Percentiles rank a stretch among this genome's conserved stretches.
Conservation (phyloP, 805 yeast species). For the Priceomyces carsonii region DNA sequence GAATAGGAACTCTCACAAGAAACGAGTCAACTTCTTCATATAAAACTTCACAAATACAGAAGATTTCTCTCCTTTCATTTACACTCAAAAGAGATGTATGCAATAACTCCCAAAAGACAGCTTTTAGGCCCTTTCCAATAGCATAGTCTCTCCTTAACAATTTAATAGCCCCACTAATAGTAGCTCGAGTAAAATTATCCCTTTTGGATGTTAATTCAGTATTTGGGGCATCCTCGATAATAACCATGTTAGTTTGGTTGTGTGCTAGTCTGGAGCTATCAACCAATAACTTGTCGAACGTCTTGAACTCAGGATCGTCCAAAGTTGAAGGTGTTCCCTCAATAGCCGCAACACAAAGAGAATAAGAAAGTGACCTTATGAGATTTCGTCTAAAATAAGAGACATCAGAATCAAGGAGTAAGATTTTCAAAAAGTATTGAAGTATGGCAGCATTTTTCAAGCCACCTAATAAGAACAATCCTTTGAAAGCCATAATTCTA, state of each 20-base stretch:
- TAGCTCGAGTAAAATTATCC: constrained; percentile 64
- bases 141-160: constrained; percentile 60
- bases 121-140: constrained; percentile 56
- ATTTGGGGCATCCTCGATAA: constrained; percentile 54
- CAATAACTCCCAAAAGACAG: constrained; percentile 67
- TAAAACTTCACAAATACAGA: constrained; percentile 65
- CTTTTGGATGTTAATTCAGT: constrained; percentile 52
- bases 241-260: constrained; percentile 45
- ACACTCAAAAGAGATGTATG: constrained; percentile 62
- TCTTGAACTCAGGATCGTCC: constrained; percentile 65
- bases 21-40: constrained; percentile 62
- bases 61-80: constrained; percentile 59
- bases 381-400: constrained; percentile 52
- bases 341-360: constrained; percentile 68
- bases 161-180: constrained; percentile 66
- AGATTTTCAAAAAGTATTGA: constrained; percentile 57
- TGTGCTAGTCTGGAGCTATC: constrained; percentile 16
- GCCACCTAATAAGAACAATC: constrained; percentile 74
- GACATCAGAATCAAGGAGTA: constrained; percentile 55
- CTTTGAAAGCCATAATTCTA: constrained; percentile 67
- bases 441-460: constrained; percentile 62
- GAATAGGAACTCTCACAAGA: constrained; percentile 63
- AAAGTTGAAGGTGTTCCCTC: constrained; percentile 57
- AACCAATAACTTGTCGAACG: constrained; percentile 28
- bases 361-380: constrained; percentile 44